phyloP scores from a whole-genome alignment of 73 alveolate genomes.

The Stentor coeruleus region DNA sequence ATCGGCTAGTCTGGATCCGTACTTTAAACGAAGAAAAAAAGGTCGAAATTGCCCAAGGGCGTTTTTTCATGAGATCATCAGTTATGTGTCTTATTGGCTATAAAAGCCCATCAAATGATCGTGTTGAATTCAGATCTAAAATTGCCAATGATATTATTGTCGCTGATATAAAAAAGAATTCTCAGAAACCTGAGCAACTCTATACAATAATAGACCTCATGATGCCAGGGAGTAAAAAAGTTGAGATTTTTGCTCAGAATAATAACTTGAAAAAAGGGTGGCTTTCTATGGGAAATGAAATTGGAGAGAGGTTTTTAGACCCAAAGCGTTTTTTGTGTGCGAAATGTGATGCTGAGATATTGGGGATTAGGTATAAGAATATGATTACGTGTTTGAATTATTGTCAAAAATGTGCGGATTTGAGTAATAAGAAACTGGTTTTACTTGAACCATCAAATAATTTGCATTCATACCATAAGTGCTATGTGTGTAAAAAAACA shows the following conservation, averaged over 20 bases:
- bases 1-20: slow-evolving; percentile 74
- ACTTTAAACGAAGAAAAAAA: slow-evolving; percentile 59
- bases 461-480: slow-evolving; percentile 70
- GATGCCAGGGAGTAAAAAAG: slow-evolving; percentile 79
- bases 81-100: slow-evolving; percentile 62
- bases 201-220: slow-evolving; percentile 68
- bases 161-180: slow-evolving; percentile 69
- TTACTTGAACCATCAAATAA: slow-evolving; percentile 52
- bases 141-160: slow-evolving; percentile 70
- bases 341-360: slow-evolving; percentile 38
- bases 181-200: slow-evolving; percentile 77
- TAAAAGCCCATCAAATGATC: slow-evolving; percentile 47
- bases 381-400: slow-evolving; percentile 30
- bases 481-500: slow-evolving; percentile 71
- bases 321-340: slow-evolving; percentile 58
- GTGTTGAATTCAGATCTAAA: slow-evolving; percentile 53
- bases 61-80: slow-evolving; percentile 74
- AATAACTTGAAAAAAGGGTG: slow-evolving; percentile 80
- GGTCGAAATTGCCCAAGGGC: slow-evolving; percentile 73
- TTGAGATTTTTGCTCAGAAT: slow-evolving; percentile 85
- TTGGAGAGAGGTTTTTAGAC: slow-evolving; percentile 70
- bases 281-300: slow-evolving; percentile 75
- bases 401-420: slow-evolving; percentile 21
- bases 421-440: slow-evolving; percentile 35
- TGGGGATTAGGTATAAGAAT: slow-evolving; percentile 52